Base-by-base conservation (phyloP, 2,329 filamentous ascomycete genomes). In the Verticillium longisporum region DNA sequence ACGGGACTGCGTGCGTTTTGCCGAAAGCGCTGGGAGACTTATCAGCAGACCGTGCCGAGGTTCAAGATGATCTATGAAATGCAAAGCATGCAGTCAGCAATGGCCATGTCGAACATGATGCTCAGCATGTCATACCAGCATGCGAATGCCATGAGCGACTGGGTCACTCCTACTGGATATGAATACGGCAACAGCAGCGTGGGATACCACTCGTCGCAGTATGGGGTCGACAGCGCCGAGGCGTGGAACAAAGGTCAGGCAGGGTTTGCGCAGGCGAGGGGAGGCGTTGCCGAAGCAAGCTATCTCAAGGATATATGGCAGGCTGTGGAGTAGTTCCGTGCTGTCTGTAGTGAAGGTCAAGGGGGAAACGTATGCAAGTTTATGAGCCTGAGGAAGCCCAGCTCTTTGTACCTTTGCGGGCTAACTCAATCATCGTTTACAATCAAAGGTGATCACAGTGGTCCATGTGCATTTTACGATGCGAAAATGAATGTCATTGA, bases 201-300 rank as follows among this genome's bases (percentile, higher is more conserved):
- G 1, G 75, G 75, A 0, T 77, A 73, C 64, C 68, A 76, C 50
- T 72, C 71, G 38, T 75, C 73, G 18, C 65, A 71, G 32, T 56
- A 73, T 21, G 73, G 74, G 0, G 74, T 67, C 0, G 73, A 68
- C n/a, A 58, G 58, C 15, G 62, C 62, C 13, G 26, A 58, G 56
- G 56, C 56, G 11, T 58, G 37, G 37, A 36, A 58, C 21, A 36
- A 58, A 32, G 56, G 56, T 15, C 56, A 45, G 26, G 56, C 38
- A 4, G 21, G 13, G 21, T 14, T 58, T 41, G 56, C 56, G 26
- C 56, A 36, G 9, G 37, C 56, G 21, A 45, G 31, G n/a, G 56
- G 56, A 1, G 36, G 36, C 2, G 14, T 58, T 11, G 56, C 56
- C 6, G 56, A 58, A 26, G 56, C 56, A 26, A 21, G 38, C 21